Evolutionary conservation across 73 alveolate species (phyloP), one percentile per base, ranked within the genome.

Genomic region (Paramecium biaurelia): DNA sequence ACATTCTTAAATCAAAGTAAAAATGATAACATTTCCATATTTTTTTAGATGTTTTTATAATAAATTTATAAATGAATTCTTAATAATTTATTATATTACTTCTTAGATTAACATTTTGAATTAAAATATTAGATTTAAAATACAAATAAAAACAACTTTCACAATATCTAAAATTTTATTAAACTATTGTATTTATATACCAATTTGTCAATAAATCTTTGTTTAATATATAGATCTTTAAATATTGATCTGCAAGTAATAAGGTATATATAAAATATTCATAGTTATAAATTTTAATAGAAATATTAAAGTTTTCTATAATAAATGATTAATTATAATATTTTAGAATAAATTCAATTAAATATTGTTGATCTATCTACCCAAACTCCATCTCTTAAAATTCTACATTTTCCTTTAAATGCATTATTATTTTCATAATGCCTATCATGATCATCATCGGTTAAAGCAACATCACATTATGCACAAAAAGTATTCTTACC

Each of bases 341-440:
- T 35, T 35, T 35, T 35, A 35, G 4, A 35, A 34, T 35, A 15
- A 53, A 53, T 30, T 63, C 45, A 63, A 9, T 63, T 11, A 24
- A 26, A 26, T 12, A 26, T 7, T 7, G 41, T 63, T 14, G 84
- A 63, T 63, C 45, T 28, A 34, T 74, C 87, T 10, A 74, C 87
- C 87, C 87, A 74, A 3, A 11, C 37, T 35, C 87, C 87, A 41
- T 74, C 37, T n/a, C 34, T 41, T 41, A 34, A 34, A 4, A 74
- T 18, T 41, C 87, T 35, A 41, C 87, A 74, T 74, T 37, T 74
- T 4, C 87, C 87, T 74, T 28, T 37, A 12, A 37, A 74, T 1
- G 87, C 38, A 34, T 74, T 41, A 74, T 74, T 74, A 41, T 74
- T 74, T 41, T 74, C 87, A 74, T 74, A 74, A 74, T 74, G 87